These are phyloP conservation scores for Blastobotrys capitulatus DNA, from an alignment of 1,139 yeast species.

Conservation along the genomic window DNA sequence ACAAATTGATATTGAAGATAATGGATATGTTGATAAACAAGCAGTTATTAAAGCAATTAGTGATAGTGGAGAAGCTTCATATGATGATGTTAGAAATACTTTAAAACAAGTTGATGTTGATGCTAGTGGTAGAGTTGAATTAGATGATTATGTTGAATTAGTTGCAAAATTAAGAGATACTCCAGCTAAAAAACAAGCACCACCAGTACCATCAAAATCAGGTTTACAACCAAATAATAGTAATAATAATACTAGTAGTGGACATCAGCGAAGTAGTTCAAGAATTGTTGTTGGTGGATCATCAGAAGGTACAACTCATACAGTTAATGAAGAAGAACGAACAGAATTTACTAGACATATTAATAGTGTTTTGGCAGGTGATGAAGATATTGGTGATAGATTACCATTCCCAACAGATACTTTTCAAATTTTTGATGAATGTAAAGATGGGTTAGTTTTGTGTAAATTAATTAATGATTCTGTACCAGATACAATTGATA, in stretches of 20 bases:
- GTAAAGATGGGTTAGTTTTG: conserved; percentile 89
- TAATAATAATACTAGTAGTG: conserved; percentile 10
- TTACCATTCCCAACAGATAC: conserved; percentile 92
- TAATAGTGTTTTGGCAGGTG: conserved; percentile 89
- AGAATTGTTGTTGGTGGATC: conserved; percentile 77
- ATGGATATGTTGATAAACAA: conserved; percentile 94
- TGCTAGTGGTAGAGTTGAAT: conserved; percentile 94
- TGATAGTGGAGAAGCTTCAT: conserved; percentile 70
- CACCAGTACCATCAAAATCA: conserved; percentile 20
- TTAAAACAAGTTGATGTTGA: conserved; percentile 87
- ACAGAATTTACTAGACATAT: conserved; percentile 94
- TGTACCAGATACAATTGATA: conserved; percentile 96
- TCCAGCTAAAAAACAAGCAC: conserved; percentile 22
- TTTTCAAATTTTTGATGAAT: conserved; percentile 93
- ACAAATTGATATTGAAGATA: conserved; percentile 78
- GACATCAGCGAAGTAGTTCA: conserved; percentile 16
- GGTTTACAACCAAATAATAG: conserved; percentile 13
- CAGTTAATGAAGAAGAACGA: conserved; percentile 95
- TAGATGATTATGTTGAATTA: conserved; percentile 92
- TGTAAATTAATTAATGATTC: conserved; percentile 94
- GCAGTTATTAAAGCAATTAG: conserved; percentile 81
- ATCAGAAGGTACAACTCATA: conserved; percentile 90
- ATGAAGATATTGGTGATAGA: conserved; percentile 74
- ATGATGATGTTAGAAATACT: conserved; percentile 92
- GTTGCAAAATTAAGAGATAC: conserved; percentile 33